A percentile compares a stretch with the other conserved stretches of the same genome.
Conservation (phyloP, 2,329 filamentous ascomycete genomes). For the Trichoderma hamatum region DNA sequence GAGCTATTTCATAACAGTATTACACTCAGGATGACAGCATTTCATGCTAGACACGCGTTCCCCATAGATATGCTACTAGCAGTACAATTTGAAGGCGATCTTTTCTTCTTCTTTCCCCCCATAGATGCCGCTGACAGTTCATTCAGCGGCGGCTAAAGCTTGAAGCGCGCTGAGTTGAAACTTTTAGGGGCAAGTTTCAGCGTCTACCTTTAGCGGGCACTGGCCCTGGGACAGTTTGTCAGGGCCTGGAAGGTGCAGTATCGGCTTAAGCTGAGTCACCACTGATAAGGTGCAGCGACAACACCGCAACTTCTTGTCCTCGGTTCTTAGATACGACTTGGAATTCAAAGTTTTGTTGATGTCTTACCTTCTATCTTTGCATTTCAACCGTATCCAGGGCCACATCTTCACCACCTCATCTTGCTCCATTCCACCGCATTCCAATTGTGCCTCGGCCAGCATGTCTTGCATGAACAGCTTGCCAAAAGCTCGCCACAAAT, state of each 20-base stretch:
- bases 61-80: too few relatives aligned
- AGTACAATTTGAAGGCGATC: neutral
- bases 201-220: too few relatives aligned
- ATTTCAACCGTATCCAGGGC: conserved; percentile 11
- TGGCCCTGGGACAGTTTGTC: neutral
- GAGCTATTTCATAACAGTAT: neutral
- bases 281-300: neutral
- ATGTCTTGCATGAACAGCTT: conserved; percentile 24
- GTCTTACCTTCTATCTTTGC: conserved; percentile 7
- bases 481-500: neutral
- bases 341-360: conserved; percentile 15
- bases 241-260: neutral
- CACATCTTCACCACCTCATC: conserved; percentile 5
- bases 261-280: neutral
- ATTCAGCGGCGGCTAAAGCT: neutral
- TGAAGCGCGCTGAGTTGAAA: neutral
- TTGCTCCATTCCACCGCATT: conserved; percentile 10
- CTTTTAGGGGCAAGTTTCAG: neutral
- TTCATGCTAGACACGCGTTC: neutral
- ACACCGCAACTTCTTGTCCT: neutral
- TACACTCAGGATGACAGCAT: neutral
- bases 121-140: neutral
- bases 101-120: neutral
- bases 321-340: neutral
- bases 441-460: conserved; percentile 14